Percentiles rank a stretch among this genome's conserved stretches.
Conservation (phyloP, 352 stramenopile species). For the Globisporangium takayamanum region DNA sequence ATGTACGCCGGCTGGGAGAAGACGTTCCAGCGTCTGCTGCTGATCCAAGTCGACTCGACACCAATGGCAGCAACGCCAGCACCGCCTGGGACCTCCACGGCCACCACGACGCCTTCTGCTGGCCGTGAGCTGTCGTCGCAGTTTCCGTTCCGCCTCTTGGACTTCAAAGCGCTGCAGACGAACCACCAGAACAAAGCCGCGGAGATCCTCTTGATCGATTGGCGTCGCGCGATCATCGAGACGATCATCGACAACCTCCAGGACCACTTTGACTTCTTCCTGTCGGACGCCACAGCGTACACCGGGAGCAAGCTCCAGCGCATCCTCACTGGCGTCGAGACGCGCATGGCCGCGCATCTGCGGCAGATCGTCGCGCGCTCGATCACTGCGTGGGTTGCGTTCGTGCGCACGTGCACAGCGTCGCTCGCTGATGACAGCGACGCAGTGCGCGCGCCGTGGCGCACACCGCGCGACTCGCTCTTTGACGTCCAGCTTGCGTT, state of each 20-base stretch:
- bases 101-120: neutral
- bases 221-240: slow-evolving; percentile 86
- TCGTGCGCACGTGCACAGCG: slow-evolving; percentile 29
- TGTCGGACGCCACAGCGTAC: slow-evolving; percentile 71
- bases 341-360: slow-evolving; percentile 84
- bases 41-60: slow-evolving; percentile 52
- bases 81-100: neutral
- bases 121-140: slow-evolving; percentile 37
- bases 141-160: slow-evolving; percentile 77
- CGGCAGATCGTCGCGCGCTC: slow-evolving; percentile 60
- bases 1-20: slow-evolving; percentile 90
- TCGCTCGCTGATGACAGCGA: neutral
- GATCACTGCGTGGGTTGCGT: slow-evolving; percentile 49
- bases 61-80: neutral
- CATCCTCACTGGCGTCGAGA: slow-evolving; percentile 80
- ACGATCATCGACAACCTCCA: slow-evolving; percentile 93
- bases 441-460: slow-evolving; percentile 25
- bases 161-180: slow-evolving; percentile 80
- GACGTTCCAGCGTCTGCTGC: slow-evolving; percentile 67
- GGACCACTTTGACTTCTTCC: slow-evolving; percentile 92
- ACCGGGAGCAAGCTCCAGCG: slow-evolving; percentile 44
- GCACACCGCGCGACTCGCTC: slow-evolving; percentile 53
- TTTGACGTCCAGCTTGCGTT: slow-evolving; percentile 78
- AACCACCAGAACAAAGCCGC: slow-evolving; percentile 69
- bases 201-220: slow-evolving; percentile 81